These are phyloP conservation scores for Fusarium humuli DNA, from an alignment of 2,329 filamentous ascomycete genomes.

Conservation along the genomic window DNA sequence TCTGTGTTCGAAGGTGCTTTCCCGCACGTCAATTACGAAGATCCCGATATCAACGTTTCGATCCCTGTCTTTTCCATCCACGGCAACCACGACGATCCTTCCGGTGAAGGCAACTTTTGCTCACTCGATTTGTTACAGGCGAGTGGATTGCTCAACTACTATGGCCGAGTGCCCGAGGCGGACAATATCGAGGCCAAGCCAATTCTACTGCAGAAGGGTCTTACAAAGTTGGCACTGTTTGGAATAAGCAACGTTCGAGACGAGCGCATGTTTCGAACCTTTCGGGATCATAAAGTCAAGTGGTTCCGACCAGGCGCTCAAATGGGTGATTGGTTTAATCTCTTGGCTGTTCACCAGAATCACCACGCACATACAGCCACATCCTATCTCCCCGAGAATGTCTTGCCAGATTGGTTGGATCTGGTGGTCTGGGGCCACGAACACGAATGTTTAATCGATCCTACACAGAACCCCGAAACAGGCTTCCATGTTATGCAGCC, in stretches of 20 bases:
- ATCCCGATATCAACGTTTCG: constrained; percentile 94
- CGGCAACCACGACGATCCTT: constrained; percentile 97
- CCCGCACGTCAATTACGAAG: constrained; percentile 96
- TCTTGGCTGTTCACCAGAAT: constrained; percentile 96
- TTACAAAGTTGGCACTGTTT: constrained; percentile 91
- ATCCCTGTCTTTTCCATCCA: constrained; percentile 99
- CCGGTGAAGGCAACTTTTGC: constrained; percentile 93
- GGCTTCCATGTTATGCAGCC: constrained; percentile 97
- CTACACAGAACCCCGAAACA: constrained; percentile 83
- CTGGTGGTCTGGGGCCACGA: constrained; percentile 97
- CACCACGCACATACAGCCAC: constrained; percentile 93
- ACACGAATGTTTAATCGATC: constrained; percentile 94
- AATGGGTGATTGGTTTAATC: constrained; percentile 91
- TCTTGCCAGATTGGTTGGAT: constrained; percentile 90
- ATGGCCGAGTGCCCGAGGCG: constrained; percentile 91
- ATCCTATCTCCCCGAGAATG: constrained; percentile 92
- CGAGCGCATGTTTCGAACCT: constrained; percentile 93
- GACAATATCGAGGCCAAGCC: constrained; percentile 96
- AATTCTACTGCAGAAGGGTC: constrained; percentile 90
- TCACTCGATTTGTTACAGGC: constrained; percentile 92
- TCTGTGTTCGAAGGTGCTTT: constrained; percentile 92
- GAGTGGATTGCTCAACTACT: constrained; percentile 94
- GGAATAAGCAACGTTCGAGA: constrained; percentile 97
- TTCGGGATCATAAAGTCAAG: constrained; percentile 91
- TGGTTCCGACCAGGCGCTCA: constrained; percentile 89